A percentile compares a stretch with the other conserved stretches of the same genome.
phyloP scores from a whole-genome alignment of 2,329 filamentous ascomycete genomes.

The Xylaria sp. region DNA sequence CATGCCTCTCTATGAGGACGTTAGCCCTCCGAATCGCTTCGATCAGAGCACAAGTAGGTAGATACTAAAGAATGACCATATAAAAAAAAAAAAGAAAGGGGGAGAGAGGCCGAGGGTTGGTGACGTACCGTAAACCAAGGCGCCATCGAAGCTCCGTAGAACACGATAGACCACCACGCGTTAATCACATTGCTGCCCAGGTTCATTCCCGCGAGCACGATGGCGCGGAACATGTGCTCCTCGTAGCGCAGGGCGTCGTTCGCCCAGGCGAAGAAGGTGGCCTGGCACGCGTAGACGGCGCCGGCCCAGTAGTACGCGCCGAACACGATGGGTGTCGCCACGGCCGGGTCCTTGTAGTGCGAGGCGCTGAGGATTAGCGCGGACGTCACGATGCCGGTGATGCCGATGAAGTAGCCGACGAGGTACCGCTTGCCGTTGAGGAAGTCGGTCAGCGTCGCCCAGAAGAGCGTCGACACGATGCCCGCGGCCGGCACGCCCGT shows the following conservation, averaged over 20 bases:
- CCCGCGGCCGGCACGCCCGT: conserved; percentile 67
- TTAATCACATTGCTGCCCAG: conserved; percentile 75
- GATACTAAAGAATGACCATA: too few species aligned
- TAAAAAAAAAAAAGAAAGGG: too few species aligned
- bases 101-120: neutral
- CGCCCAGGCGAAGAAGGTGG: conserved; percentile 80
- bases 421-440: conserved; percentile 71
- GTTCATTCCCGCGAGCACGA: conserved; percentile 80
- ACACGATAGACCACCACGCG: conserved; percentile 78
- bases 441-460: conserved; percentile 75
- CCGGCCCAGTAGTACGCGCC: conserved; percentile 78
- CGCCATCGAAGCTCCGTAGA: conserved; percentile 74
- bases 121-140: conserved; percentile 70
- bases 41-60: too few species aligned
- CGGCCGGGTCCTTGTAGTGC: conserved; percentile 51
- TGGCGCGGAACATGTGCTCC: conserved; percentile 69
- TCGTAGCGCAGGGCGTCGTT: conserved; percentile 76
- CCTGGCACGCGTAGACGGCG: conserved; percentile 76
- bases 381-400: conserved; percentile 72
- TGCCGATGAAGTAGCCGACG: conserved; percentile 73
- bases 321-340: conserved; percentile 66
- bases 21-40: neutral
- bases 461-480: conserved; percentile 72
- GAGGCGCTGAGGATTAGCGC: conserved; percentile 69
- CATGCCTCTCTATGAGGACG: conserved; percentile 67